Evolutionary conservation across 768 basidiomycete genomes (phyloP).

Genomic region (Russula emetica): DNA sequence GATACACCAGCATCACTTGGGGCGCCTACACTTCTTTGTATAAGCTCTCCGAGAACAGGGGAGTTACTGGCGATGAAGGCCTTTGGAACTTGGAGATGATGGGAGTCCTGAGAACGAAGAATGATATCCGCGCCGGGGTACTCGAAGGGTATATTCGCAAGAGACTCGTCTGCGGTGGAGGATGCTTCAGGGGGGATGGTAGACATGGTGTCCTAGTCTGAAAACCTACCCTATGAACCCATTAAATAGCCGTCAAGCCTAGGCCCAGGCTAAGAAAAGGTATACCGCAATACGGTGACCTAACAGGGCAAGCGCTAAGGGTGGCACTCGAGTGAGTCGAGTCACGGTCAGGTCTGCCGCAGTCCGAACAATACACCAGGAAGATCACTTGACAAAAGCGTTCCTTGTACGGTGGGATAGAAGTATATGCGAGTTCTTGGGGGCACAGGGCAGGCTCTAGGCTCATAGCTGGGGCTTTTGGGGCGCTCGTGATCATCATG

Average conservation of each 20-base stretch:
- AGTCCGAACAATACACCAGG: too few relatives aligned
- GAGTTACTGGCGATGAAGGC: constrained; percentile 37
- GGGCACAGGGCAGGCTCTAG: too few relatives aligned
- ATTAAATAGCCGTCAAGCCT: too few relatives aligned
- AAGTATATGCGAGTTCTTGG: too few relatives aligned
- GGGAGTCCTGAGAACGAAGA: constrained; percentile 37
- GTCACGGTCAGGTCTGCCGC: too few relatives aligned
- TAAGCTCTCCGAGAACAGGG: constrained; percentile 32
- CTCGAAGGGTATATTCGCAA: background rate
- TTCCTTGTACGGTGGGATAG: background rate
- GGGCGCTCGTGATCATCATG: too few relatives aligned
- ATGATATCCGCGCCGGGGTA: background rate
- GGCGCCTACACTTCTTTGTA: background rate
- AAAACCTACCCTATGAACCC: too few relatives aligned
- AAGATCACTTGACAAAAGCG: background rate
- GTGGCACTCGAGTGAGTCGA: too few relatives aligned
- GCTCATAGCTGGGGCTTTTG: too few relatives aligned
- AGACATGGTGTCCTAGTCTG: background rate
- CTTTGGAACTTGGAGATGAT: constrained; percentile 43
- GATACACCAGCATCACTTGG: background rate
- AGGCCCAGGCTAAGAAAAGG: too few relatives aligned
- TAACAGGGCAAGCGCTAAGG: too few relatives aligned
- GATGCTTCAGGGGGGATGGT: background rate
- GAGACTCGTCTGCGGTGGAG: background rate
- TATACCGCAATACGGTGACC: background rate